phyloP scores from a whole-genome alignment of 2,329 filamentous ascomycete species.

The Sphaerostilbella broomeana region DNA sequence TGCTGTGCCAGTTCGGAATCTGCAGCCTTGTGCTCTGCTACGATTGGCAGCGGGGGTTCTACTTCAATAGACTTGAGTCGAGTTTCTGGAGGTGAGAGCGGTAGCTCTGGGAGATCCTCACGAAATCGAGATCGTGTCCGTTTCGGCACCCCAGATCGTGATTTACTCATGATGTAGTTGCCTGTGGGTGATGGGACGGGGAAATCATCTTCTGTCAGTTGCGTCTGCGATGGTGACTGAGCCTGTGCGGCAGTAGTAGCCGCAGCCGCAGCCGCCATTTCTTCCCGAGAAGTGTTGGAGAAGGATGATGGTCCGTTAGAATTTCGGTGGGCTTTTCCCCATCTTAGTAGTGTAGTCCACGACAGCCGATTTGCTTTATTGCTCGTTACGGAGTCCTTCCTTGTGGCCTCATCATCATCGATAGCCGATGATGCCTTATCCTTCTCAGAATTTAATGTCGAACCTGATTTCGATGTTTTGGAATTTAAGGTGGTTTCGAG shows the following conservation, averaged over 20 bases:
- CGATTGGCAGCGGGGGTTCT: conserved; percentile 35
- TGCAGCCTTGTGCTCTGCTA: conserved; percentile 23
- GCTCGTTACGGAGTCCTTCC: conserved; percentile 51
- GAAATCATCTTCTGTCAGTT: conserved; percentile 14
- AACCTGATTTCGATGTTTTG: conserved; percentile 44
- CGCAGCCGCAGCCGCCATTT: conserved; percentile 48
- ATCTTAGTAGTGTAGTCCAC: conserved; percentile 71
- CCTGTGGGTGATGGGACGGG: conserved; percentile 10
- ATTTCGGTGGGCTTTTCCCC: conserved; percentile 53
- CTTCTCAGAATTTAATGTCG: conserved; percentile 37
- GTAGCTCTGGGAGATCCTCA: conserved; percentile 83
- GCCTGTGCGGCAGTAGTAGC: conserved; percentile 27
- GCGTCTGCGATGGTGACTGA: conserved; percentile 28
- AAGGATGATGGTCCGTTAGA: conserved; percentile 65
- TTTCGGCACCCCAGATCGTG: conserved; percentile 51
- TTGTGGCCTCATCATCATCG: conserved; percentile 44
- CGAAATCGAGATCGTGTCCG: conserved; percentile 86
- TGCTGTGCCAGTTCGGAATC: conserved; percentile 23
- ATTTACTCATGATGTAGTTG: conserved; percentile 27
- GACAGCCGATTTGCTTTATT: conserved; percentile 40
- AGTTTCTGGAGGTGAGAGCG: conserved; percentile 78
- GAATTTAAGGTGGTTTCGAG: conserved; percentile 37
- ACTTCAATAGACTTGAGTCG: conserved; percentile 71
- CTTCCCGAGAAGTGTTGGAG: conserved; percentile 85
- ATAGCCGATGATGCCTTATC: conserved; percentile 30